Conservation (phyloP, 2,329 filamentous ascomycete species). For the Sporothrix euskadiensis region DNA sequence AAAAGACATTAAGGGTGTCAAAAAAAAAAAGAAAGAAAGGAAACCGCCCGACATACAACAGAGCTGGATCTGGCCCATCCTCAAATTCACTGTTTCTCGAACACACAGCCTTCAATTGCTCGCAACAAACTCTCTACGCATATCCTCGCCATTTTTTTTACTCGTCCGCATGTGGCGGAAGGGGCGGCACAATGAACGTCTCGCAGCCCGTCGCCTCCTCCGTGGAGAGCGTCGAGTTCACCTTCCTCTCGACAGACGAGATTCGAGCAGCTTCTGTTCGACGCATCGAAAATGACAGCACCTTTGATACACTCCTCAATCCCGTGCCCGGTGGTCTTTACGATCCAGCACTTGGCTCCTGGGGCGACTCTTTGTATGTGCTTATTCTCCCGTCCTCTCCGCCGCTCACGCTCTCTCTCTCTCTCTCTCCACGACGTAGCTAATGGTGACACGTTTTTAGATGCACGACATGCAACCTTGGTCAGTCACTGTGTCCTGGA, state of each 20-base stretch:
- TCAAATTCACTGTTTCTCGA: background rate
- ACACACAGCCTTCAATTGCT: background rate
- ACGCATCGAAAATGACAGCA: constrained; percentile 86
- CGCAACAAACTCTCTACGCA: background rate
- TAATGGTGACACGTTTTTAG: constrained; percentile 46
- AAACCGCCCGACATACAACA: background rate
- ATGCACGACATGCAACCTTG: constrained; percentile 89
- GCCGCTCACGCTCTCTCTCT: background rate
- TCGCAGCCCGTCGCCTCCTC: constrained; percentile 80
- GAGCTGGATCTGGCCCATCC: background rate
- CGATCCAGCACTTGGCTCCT: constrained; percentile 86
- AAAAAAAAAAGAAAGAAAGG: background rate
- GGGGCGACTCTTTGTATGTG: constrained; percentile 79
- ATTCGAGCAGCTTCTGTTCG: constrained; percentile 89
- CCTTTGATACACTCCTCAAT: constrained; percentile 90
- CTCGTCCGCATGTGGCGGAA: background rate
- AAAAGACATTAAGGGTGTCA: background rate
- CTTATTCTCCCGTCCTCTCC: too few relatives aligned
- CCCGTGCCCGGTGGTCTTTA: constrained; percentile 90
- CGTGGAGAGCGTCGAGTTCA: constrained; percentile 87
- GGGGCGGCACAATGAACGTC: constrained; percentile 58
- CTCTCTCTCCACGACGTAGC: background rate
- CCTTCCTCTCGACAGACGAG: constrained; percentile 77
- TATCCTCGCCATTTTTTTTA: background rate
- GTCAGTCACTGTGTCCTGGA: constrained; percentile 79